Evolutionary conservation across 1,284 basidiomycete genomes (phyloP).

Genomic region (Kwoniella shivajii): DNA sequence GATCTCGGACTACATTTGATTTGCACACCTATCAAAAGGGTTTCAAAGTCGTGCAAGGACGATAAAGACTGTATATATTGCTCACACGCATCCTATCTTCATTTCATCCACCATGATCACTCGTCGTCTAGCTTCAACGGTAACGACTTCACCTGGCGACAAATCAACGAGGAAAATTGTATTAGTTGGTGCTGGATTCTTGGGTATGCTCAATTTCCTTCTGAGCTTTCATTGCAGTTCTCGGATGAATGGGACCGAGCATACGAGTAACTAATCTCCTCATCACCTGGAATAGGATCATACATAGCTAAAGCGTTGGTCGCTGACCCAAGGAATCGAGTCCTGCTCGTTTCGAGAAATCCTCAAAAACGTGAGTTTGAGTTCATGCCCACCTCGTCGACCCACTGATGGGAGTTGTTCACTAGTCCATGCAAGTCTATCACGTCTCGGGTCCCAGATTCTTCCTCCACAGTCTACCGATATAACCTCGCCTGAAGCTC

Average conservation of each 20-base stretch:
- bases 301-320: conserved; percentile 60
- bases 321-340: conserved; percentile 50
- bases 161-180: conserved; percentile 58
- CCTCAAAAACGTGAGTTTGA: conserved; percentile 54
- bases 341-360: conserved; percentile 63
- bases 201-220: conserved; percentile 55
- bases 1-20: too few species aligned
- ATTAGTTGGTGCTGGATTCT: conserved; percentile 67
- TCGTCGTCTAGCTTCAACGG: conserved; percentile 21
- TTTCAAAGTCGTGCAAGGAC: neutral
- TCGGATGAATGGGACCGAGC: too few species aligned
- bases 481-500: conserved; percentile 57
- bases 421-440: conserved; percentile 39
- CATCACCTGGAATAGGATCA: conserved; percentile 58
- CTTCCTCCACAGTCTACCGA: conserved; percentile 61
- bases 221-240: neutral
- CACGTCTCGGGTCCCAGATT: conserved; percentile 42
- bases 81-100: neutral
- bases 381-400: neutral
- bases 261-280: too few species aligned
- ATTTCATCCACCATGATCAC: conserved; percentile 14
- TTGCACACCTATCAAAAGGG: neutral
- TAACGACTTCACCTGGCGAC: conserved; percentile 6
- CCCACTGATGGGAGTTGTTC: neutral
- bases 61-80: neutral